Base-by-base conservation (phyloP, 495 filamentous ascomycete genomes). In the Podospora anserina region DNA sequence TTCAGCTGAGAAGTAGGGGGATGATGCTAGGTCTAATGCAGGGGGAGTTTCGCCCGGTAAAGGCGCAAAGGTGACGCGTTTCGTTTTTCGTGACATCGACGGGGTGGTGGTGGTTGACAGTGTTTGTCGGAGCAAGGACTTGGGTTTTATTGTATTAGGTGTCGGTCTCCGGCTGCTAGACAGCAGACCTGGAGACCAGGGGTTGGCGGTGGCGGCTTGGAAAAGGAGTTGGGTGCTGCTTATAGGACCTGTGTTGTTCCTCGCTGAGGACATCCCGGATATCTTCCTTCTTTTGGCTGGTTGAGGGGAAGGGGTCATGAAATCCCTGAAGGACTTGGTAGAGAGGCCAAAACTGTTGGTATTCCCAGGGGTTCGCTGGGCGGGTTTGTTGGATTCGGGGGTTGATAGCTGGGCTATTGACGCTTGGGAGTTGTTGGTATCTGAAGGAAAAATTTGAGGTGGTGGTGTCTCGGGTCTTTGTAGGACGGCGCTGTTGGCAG, bases 251-350 rank as follows among this genome's bases (percentile, higher is more conserved):
- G n/a, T n/a, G 23, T 5, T 58, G 55, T 58, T 49, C 13, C 39
- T 49, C 39, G 15, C 55, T 19, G 55, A 20, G 55, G 55, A 58
- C 11, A 58, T 58, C 9, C 9, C 18, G 30, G 67, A 70, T 63
- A 69, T 64, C n/a, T 68, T 69, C 27, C 58, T 67, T n/a, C 68
- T 28, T 23, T 71, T 73, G 15, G 61, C 54, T 5, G 61, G 54
- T 7, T 69, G 65, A 0, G 73, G 74, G 0, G 76, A 77, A 0
- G 77, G 74, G 0, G 73, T 78, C 72, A 74, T 74, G 58, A 75
- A 76, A 1, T 73, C 61, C 6, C 64, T 70, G 69, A 77, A 77
- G 32, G 77, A 78, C 61, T 74, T 76, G 59, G 73, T 71, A 0
- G 75, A 76, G 13, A 75, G 32, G 2, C 71, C 72, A 26, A 74